phyloP scores from a whole-genome alignment of 495 filamentous ascomycete genomes.

The Lasiosphaeriaceae sp. region DNA sequence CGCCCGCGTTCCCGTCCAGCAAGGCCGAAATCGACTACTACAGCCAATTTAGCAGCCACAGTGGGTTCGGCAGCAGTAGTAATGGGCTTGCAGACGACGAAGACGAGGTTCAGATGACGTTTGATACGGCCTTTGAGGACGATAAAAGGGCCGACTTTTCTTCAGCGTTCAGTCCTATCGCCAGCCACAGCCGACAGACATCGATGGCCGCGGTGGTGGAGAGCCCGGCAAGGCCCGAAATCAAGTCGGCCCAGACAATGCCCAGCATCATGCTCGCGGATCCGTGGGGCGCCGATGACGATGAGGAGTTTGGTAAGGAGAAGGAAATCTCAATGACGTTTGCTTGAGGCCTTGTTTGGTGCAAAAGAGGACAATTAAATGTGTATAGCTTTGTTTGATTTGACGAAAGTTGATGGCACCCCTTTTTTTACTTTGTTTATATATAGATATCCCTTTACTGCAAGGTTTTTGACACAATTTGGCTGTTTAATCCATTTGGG shows the following conservation, averaged over 20 bases:
- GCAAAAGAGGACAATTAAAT: too few species aligned
- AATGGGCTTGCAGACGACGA: slow-evolving; percentile 9
- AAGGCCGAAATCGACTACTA: slow-evolving; percentile 6
- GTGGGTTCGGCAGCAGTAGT: slow-evolving; percentile 5
- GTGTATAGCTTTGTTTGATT: too few species aligned
- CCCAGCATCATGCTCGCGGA: slow-evolving; percentile 56
- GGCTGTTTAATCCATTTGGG: too few species aligned
- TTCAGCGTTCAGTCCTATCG: neutral
- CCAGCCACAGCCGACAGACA: slow-evolving; percentile 8
- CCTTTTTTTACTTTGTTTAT: too few species aligned
- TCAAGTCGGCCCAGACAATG: slow-evolving; percentile 36
- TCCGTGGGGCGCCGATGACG: slow-evolving; percentile 76
- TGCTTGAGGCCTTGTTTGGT: slow-evolving; percentile 40
- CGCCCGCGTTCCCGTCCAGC: slow-evolving; percentile 17
- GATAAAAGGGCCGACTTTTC: neutral
- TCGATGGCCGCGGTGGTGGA: slow-evolving; percentile 14
- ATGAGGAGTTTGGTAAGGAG: slow-evolving; percentile 66
- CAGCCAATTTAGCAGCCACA: neutral
- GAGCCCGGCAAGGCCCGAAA: slow-evolving; percentile 33
- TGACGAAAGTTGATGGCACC: too few species aligned
- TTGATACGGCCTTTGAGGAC: slow-evolving; percentile 56
- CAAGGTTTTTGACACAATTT: too few species aligned
- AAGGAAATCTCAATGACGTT: slow-evolving; percentile 76
- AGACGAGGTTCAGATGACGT: slow-evolving; percentile 63
- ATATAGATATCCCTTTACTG: too few species aligned